Evolutionary conservation across 495 filamentous ascomycete species (phyloP), one percentile per base, ranked within the genome.

Genomic region (Aspergillus coremiiformis): DNA sequence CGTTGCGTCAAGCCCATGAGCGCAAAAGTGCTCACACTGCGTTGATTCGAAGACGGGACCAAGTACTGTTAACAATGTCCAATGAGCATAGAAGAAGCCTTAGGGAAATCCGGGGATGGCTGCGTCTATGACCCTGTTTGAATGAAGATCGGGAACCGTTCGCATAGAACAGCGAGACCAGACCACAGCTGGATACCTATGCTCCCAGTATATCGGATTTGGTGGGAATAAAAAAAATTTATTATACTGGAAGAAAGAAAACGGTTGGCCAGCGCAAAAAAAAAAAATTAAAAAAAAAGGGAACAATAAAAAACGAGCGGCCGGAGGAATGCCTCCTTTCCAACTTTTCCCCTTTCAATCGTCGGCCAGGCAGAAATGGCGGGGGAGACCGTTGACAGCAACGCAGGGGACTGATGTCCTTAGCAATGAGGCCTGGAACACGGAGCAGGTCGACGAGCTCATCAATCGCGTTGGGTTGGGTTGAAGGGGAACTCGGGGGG

Each of bases 1-100:
- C 83, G 77, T 63, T 82, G 79, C 64, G 82, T 73, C 59, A 85
- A 74, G 53, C 81, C 77, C 84, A 87, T 85, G 62, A 52, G 58
- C 65, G 63, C 65, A 58, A 50, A 53, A 45, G 47, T 59, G 47
- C 47, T 51, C 45, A 59, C 55, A 52, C 62, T 56, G 63, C 53
- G 59, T 55, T 52, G 48, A 61, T 60, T 54, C 60, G 55, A 61
- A 48, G 53, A 52, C 44, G 48, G 47, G 29, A 33, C 23, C 48
- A 21, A 41, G 39, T 39, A 56, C 56, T 59, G 58, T 55, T 58
- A 51, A 60, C 56, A 53, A 33, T 49, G 53, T 55, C 59, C 56
- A 50, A 54, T 57, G 47, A 59, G 55, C 49, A 62, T 57, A 54
- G 57, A 54, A 37, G 44, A 47, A 59, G 35, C 47, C 30, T 55